Evolutionary conservation across 345 rosid genomes (phyloP).

Genomic region (Populus tremula): DNA sequence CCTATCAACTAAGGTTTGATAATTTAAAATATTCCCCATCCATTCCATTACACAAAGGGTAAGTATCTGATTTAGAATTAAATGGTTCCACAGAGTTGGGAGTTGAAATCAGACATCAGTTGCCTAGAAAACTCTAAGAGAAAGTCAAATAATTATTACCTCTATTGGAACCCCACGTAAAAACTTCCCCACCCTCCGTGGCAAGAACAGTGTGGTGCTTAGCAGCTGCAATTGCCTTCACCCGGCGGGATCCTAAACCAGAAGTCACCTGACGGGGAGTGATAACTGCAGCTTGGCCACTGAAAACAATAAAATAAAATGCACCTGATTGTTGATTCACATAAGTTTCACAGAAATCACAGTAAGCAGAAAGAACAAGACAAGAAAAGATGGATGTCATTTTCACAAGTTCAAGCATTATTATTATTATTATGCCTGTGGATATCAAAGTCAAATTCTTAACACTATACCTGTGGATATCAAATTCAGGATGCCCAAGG

Average conservation of each 20-base stretch:
- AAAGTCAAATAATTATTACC: constrained; percentile 41
- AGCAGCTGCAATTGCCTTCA: constrained; percentile 94
- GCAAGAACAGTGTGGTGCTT: constrained; percentile 96
- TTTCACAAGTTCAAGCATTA: background rate
- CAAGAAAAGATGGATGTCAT: background rate
- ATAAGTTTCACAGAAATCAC: constrained; percentile 2
- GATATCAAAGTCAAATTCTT: constrained; percentile 54
- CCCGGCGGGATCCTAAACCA: constrained; percentile 79
- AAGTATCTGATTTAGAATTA: background rate
- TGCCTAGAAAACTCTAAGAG: background rate
- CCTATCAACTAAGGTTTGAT: background rate
- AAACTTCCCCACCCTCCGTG: constrained; percentile 84
- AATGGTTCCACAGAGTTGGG: background rate
- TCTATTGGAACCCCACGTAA: constrained; percentile 98
- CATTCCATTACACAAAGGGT: background rate
- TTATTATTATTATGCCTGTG: constrained; percentile 58
- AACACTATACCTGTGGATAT: constrained; percentile 76
- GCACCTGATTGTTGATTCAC: constrained; percentile 13
- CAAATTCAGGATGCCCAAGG: constrained; percentile 99
- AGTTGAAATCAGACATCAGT: constrained; percentile 6
- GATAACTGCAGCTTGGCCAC: constrained; percentile 99
- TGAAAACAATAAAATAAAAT: constrained; percentile 42
- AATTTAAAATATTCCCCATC: background rate
- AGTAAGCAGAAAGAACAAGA: background rate
- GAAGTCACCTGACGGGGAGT: constrained; percentile 89